A percentile compares a stretch with the other conserved stretches of the same genome.
These are phyloP conservation scores for Fallopia convolvulus DNA, from an alignment of 148 eudicot genomes.

Conservation along the genomic window DNA sequence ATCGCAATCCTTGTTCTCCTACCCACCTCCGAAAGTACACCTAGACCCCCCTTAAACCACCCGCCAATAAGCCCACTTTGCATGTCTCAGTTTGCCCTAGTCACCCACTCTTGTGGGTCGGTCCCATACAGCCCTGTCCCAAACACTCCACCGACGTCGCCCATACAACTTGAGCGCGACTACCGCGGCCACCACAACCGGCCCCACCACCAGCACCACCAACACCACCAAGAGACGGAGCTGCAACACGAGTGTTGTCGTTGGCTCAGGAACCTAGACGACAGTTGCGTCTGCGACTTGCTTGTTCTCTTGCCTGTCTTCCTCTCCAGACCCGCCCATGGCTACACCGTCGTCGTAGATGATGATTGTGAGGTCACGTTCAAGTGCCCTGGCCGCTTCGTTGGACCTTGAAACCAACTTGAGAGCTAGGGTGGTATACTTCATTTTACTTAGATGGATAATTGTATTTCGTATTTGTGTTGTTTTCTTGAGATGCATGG, in stretches of 20 bases:
- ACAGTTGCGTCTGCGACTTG: constrained; percentile 7
- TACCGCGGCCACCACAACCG: not conserved
- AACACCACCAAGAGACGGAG: not conserved
- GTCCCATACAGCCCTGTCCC: not conserved
- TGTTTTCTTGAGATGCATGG: not conserved
- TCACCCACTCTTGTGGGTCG: not conserved
- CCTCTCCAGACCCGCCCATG: constrained; percentile 3
- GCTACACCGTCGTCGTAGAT: constrained; percentile 1
- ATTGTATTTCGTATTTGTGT: not conserved
- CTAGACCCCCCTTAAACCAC: not conserved
- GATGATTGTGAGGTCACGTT: not conserved
- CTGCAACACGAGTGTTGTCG: constrained; percentile 8
- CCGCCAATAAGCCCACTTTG: not conserved
- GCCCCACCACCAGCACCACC: not conserved
- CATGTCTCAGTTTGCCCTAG: constrained; percentile 11
- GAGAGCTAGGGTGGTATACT: not conserved
- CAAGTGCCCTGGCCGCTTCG: constrained; percentile 10
- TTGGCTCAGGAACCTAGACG: not conserved
- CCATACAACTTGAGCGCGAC: not conserved
- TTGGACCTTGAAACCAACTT: not conserved
- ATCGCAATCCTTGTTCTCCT: not conserved
- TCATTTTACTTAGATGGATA: not conserved
- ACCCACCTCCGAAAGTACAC: not conserved
- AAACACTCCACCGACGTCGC: not conserved
- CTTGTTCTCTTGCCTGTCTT: constrained; percentile 8